Base-by-base conservation (phyloP, 2,329 filamentous ascomycete genomes). In the Ophiostoma tasmaniense region DNA sequence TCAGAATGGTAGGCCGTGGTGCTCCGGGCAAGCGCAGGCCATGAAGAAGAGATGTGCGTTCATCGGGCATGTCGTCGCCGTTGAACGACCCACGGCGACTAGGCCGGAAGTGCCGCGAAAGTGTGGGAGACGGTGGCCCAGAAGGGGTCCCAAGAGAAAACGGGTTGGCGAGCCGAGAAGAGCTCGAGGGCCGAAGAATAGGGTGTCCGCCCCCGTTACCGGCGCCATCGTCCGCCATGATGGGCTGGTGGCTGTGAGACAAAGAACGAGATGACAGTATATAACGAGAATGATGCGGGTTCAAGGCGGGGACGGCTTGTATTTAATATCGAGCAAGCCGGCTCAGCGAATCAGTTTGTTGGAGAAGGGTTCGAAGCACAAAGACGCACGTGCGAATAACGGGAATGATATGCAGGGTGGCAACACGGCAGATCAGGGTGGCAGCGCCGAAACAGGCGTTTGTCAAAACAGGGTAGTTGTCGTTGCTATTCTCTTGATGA, bases 41-140 rank as follows among this genome's bases (percentile, higher is more conserved):
- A 45, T 71, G 71, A 20, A 77, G 71, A 8, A 78, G 73, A 17
- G 74, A 69, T 14, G 76, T 74, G 22, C 75, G 74, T 72, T 78
- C 76, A 72, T 78, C 76, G 6, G 75, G 73, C 22, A 52, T 72
- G 72, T 11, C 68, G 50, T 66, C 73, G 68, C 68, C 74, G 73
- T 71, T 71, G 68, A 55, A 52, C 64, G 73, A 68, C 52, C 69
- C 72, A 30, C 67, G 75, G 14, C 76, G 74, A 65, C 76, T 75
- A 62, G 69, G 62, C 50, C 69, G 70, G 25, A 70, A 62, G 37
- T 70, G 69, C 4, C 72, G 72, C 1, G 71, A 68, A 14, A 71
- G 65, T n/a, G 74, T 74, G 6, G 76, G 76, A 3, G 76, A 77
- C n/a, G 73, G 72, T 4, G 76, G 76, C 2, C 74, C 72, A 20